Conservation (phyloP, 805 yeast species). For the Pichia ethanolica region DNA sequence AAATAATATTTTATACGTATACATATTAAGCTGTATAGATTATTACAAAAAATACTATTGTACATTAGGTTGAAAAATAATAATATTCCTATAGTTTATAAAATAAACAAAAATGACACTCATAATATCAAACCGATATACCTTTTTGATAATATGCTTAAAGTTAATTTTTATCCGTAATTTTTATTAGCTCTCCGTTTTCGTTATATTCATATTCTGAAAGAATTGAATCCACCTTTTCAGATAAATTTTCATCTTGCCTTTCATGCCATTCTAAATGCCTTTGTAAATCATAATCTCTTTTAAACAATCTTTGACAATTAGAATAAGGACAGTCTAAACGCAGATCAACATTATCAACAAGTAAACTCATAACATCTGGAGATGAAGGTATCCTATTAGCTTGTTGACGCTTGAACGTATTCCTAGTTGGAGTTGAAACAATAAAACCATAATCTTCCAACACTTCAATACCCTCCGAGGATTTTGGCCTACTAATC, state of each 20-base stretch:
- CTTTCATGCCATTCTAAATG: slow-evolving; percentile 48
- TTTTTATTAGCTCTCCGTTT: slow-evolving; percentile 8
- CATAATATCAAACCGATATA: no score
- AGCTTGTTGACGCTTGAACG: slow-evolving; percentile 35
- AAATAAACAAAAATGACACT: no score
- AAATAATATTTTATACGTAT: background rate
- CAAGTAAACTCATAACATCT: slow-evolving; percentile 26
- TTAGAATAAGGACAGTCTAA: slow-evolving; percentile 40
- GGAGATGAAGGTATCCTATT: slow-evolving; percentile 29
- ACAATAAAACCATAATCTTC: slow-evolving; percentile 4
- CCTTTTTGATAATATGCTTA: no score
- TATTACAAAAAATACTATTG: background rate
- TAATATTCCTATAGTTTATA: no score
- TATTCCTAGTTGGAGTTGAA: slow-evolving; percentile 16
- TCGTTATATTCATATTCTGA: slow-evolving; percentile 18
- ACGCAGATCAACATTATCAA: slow-evolving; percentile 30
- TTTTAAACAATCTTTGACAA: slow-evolving; percentile 48
- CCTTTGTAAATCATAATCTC: slow-evolving; percentile 39
- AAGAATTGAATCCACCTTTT: slow-evolving; percentile 6
- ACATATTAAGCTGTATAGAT: no score
- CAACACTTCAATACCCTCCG: no score
- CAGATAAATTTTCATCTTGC: slow-evolving; percentile 12
- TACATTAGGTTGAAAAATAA: background rate
- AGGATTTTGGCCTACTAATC: no score
- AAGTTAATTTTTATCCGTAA: no score